Evolutionary conservation across 306 rosid species (phyloP).

Genomic region (Glycyrrhiza uralensis): DNA sequence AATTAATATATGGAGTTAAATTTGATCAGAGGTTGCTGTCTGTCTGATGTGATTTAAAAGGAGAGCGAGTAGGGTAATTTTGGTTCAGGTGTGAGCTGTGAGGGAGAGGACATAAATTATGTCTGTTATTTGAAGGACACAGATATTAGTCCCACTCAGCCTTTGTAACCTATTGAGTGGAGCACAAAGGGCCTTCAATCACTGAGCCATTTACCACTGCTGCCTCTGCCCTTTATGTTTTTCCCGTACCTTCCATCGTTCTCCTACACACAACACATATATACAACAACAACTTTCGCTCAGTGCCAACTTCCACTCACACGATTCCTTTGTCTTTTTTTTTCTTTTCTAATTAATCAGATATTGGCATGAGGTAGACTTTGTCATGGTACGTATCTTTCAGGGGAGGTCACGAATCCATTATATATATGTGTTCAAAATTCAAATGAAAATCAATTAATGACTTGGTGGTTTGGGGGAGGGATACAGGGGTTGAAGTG

Average conservation of each 20-base stretch:
- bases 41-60: slow-evolving; percentile 42
- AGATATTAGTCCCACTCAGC: slow-evolving; percentile 37
- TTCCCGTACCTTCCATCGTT: slow-evolving; percentile 16
- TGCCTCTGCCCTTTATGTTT: slow-evolving; percentile 9
- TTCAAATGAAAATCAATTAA: too few species aligned
- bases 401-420: too few species aligned
- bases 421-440: too few species aligned
- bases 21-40: too few species aligned
- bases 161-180: slow-evolving; percentile 43
- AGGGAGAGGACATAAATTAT: slow-evolving; percentile 33
- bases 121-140: slow-evolving; percentile 44
- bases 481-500: too few species aligned
- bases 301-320: slow-evolving; percentile 33
- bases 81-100: slow-evolving; percentile 31
- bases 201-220: slow-evolving; percentile 20
- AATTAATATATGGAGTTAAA: slow-evolving; percentile 24
- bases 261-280: slow-evolving; percentile 9
- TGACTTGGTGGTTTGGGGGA: too few species aligned
- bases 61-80: slow-evolving; percentile 32
- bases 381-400: too few species aligned
- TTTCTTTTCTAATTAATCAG: background rate
- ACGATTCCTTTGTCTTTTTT: background rate
- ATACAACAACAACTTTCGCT: background rate
- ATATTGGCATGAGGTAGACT: background rate
- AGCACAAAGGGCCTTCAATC: slow-evolving; percentile 37